Evolutionary conservation across 2,329 filamentous ascomycete genomes (phyloP), one percentile per base, ranked within the genome.

Genomic region (Hymenoscyphus repandus): DNA sequence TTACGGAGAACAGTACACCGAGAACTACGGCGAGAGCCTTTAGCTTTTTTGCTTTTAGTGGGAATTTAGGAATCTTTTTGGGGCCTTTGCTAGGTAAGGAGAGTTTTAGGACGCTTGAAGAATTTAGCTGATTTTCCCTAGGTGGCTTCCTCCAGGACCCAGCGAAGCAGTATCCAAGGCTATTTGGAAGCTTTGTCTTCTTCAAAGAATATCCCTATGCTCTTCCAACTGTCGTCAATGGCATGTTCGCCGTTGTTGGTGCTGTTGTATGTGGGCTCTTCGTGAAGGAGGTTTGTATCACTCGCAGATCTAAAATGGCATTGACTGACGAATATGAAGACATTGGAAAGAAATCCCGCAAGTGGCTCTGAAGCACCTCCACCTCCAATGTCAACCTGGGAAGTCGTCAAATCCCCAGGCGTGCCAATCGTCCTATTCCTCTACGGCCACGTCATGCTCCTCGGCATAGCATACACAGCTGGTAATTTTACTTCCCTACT

Each of bases 391-490:
- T 73, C 76, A 1, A 78, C 72, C 1, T 65, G 70, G 66, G 68
- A 79, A 42, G 74, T 92, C 10, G 49, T 90, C 50, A 76, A 72
- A 36, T 69, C 77, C 0, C 85, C 85, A 0, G 83, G 84, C 9
- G 85, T 92, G 1, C 69, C 68, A n/a, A 71, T 75, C 22, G 85
- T 88, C 1, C 72, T 92, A 2, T 80, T 78, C 62, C 71, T 83
- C 37, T 88, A 85, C 64, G 75, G 73, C 1, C 79, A 88, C 63
- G 73, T 82, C 37, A 83, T 84, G 76, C 66, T 89, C 2, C 76
- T 91, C 3, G 86, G 81, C 0, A 82, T 86, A 54, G 75, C 80
- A 1, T 91, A 85, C 66, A 91, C 87, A 0, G 85, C 86, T n/a
- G n/a, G n/a, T n/a, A 50, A 50, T 59, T 63, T 47, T 7, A 45